Conservation (phyloP, 2,329 filamentous ascomycete genomes). For the Elsinoe arachidis region DNA sequence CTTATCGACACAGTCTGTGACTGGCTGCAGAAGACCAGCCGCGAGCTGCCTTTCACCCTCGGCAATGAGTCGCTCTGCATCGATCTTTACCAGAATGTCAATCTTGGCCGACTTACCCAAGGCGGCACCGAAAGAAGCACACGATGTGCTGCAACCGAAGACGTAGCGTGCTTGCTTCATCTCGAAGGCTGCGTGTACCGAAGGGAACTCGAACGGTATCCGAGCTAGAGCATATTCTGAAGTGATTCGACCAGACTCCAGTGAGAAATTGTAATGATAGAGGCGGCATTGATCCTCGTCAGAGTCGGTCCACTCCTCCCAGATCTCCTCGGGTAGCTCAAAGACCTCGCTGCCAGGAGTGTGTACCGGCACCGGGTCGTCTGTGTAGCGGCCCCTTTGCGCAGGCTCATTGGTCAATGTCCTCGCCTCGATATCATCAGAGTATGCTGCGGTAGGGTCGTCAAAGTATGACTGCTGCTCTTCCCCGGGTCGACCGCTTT, state of each 20-base stretch:
- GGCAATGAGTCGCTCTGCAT: conserved; percentile 45
- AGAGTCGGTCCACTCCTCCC: conserved; percentile 7
- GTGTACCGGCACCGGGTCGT: not conserved
- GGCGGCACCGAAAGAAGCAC: conserved; percentile 49
- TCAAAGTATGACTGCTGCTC: conserved; percentile 20
- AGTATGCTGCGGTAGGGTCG: conserved; percentile 20
- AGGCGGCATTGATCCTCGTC: conserved; percentile 60
- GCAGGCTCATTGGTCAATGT: conserved; percentile 10
- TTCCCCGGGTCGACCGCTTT: conserved; percentile 22
- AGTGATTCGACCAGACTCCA: conserved; percentile 39
- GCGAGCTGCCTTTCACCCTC: conserved; percentile 36
- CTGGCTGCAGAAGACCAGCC: conserved; percentile 27
- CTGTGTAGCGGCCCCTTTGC: not conserved
- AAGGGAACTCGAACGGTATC: conserved; percentile 62
- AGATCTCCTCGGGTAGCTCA: conserved; percentile 11
- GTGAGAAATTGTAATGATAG: conserved; percentile 58
- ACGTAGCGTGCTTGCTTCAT: conserved; percentile 54
- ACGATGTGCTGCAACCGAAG: conserved; percentile 57
- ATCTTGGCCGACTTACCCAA: conserved; percentile 59
- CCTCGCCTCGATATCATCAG: conserved; percentile 16
- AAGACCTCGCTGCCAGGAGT: conserved; percentile 5
- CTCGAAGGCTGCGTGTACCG: conserved; percentile 44
- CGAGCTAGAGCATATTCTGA: conserved; percentile 57
- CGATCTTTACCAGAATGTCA: conserved; percentile 55
- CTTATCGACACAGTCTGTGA: conserved; percentile 55